Evolutionary conservation across 179 eudicot genomes (phyloP), one percentile per base, ranked within the genome.

Genomic region (Camellia oleifera): DNA sequence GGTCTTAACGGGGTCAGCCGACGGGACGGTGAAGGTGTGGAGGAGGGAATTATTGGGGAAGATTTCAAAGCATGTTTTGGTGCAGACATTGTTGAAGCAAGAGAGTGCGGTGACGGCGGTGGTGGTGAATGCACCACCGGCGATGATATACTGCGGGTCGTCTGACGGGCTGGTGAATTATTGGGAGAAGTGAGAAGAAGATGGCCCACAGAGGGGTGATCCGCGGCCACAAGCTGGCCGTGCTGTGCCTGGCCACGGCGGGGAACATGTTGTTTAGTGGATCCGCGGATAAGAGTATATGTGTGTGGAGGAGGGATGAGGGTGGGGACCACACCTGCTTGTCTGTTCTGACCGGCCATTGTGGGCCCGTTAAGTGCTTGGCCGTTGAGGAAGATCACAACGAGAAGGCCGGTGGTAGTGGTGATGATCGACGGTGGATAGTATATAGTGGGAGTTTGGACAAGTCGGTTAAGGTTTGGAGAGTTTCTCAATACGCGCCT

Each of bases 1-100:
- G 7, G 89, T 92, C 0, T 88, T 94, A 80, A 89, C 92, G 0
- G 97, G 98, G 0, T 92, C 95, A 0, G 98, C 98, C 1, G 98
- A 94, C 12, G 98, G 98, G 0, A 85, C 89, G 4, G 90, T 94
- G 42, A 94, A 94, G 67, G 91, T 88, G 5, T 94, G 98, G 98
- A 80, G 92, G 17, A 79, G 94, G 67, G 97, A 94, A 76, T 76
- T 86, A 76, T 79, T 87, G 76, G 94, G 93, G 6, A 84, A 78
- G 63, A 80, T 78, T 0, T 83, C 91, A 0, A 88, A 87, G 46
- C 97, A 92, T 78, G 85, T 83, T 63, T 82, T 89, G 69, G 89
- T 91, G 46, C 90, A 91, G 48, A 74, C 86, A 0, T 40, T 94
- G 56, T 69, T 94, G 73, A 87, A 86, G 42, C 90, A 88, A 64